These are phyloP conservation scores for Biscogniauxia mediterranea DNA, from an alignment of 2,329 filamentous ascomycete species.

Conservation along the genomic window DNA sequence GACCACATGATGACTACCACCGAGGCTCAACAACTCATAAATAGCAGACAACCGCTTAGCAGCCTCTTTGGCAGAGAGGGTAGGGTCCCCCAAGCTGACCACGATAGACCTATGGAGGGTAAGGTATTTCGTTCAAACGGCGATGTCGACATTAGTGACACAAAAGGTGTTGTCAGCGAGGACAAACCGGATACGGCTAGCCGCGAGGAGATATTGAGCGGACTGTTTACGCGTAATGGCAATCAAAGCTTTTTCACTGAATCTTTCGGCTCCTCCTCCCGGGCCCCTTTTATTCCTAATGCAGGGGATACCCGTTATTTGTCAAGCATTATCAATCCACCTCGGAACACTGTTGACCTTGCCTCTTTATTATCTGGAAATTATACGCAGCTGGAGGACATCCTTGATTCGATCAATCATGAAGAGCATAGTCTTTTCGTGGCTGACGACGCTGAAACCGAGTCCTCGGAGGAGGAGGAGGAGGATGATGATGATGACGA, in stretches of 20 bases:
- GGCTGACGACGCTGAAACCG: slow-evolving; percentile 21
- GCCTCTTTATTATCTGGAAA: slow-evolving; percentile 30
- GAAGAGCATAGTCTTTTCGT: slow-evolving; percentile 17
- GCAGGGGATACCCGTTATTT: slow-evolving; percentile 29
- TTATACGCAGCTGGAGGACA: slow-evolving; percentile 31
- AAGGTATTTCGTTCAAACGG: slow-evolving; percentile 64
- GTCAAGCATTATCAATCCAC: slow-evolving; percentile 33
- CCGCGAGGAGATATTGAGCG: slow-evolving; percentile 59
- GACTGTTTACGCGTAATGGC: slow-evolving; percentile 41
- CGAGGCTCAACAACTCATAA: slow-evolving; percentile 73
- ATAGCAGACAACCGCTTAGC: slow-evolving; percentile 73
- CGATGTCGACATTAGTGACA: slow-evolving; percentile 62
- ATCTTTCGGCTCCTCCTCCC: slow-evolving; percentile 31
- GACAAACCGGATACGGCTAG: slow-evolving; percentile 60
- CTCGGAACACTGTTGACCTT: slow-evolving; percentile 30
- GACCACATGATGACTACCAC: slow-evolving; percentile 75
- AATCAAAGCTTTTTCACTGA: slow-evolving; percentile 34
- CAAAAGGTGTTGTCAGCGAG: slow-evolving; percentile 56
- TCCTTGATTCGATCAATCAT: slow-evolving; percentile 31
- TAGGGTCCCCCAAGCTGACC: slow-evolving; percentile 62
- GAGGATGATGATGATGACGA: slow-evolving; percentile 8
- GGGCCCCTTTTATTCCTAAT: slow-evolving; percentile 24
- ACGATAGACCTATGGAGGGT: slow-evolving; percentile 61
- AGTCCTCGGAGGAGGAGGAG: slow-evolving; percentile 28
- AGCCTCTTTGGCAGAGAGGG: slow-evolving; percentile 72